Base-by-base conservation (phyloP, 2,329 filamentous ascomycete genomes). In the Aspergillus flavus region DNA sequence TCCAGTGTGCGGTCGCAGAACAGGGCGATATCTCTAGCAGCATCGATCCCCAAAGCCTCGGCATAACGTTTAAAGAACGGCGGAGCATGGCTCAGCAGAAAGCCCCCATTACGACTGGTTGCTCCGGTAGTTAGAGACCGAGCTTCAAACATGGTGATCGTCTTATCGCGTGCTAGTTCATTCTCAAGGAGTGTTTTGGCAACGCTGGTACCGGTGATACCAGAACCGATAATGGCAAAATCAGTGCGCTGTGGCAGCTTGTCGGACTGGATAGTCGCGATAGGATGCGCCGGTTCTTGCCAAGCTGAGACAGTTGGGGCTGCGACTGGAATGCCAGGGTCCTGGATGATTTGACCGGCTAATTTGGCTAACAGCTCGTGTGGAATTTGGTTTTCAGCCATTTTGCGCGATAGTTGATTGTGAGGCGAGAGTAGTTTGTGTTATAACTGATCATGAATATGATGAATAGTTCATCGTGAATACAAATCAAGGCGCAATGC, bases 191-290 rank as follows among this genome's bases (percentile, higher is more conserved):
- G 48, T 34, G 68, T 64, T 48, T 68, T 66, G 1, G 71, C 65
- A 14, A 69, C 71, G 59, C 72, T 73, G 19, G 68, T 69, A 11
- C 66, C 70, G 4, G 70, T 70, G 36, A 74, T 71, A 0, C 71
- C 72, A 39, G 69, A 72, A 43, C 72, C 72, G 23, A 74, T 66
- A n/a, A 74, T 68, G 55, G 69, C 69, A 34, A 72, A 57, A 39
- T 73, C 72, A 4, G 65, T 64, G 28, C 62, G 32, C 32, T 64
- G 39, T 11, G 67, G 65, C n/a, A 73, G 58, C 2, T 19, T 11
- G 0, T 39, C 32, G 9, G 43, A 52, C 6, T 52, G 57, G 10
- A 21, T 16, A 6, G 19, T 43, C 2, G 57, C 43, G 21, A 41
- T 30, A 21, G 43, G 28, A 59, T 59, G 57, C 2, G 57, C 7